Evolutionary conservation across 768 basidiomycete genomes (phyloP).

Genomic region (Agrocybe pediades): DNA sequence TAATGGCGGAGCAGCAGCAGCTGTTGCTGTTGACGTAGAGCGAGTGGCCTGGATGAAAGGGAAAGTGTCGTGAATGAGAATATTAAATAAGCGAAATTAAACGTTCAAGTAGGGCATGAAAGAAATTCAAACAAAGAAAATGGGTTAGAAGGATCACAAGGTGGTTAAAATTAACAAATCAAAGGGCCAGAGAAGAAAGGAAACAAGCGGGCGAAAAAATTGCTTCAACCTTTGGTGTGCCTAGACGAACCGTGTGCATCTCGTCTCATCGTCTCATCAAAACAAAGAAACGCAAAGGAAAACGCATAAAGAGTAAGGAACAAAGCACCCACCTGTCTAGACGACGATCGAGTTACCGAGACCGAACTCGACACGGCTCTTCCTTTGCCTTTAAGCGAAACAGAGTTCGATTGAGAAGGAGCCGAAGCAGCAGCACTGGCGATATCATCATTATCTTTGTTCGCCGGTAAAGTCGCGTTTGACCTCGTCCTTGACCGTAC

Average conservation of each 20-base stretch:
- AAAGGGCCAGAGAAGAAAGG: too few species aligned
- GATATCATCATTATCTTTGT: background rate
- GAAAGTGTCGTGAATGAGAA: background rate
- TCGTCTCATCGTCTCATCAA: background rate
- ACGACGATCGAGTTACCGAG: background rate
- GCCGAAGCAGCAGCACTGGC: too few species aligned
- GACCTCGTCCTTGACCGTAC: background rate
- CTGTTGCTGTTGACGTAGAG: too few species aligned
- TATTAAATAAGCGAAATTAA: background rate
- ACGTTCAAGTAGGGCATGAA: too few species aligned
- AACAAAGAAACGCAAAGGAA: background rate
- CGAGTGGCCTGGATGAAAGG: conserved; percentile 10
- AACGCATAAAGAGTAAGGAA: background rate
- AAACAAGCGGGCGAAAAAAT: too few species aligned
- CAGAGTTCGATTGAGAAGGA: too few species aligned
- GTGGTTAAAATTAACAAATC: too few species aligned
- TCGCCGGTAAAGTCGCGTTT: background rate
- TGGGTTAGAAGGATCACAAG: too few species aligned
- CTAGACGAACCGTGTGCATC: too few species aligned
- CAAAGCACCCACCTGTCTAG: background rate
- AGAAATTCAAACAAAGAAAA: too few species aligned
- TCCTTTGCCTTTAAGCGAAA: background rate
- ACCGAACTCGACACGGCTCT: background rate
- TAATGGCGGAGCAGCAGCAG: conserved; percentile 4
- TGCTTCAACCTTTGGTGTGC: too few species aligned